Evolutionary conservation across 2,329 filamentous ascomycete genomes (phyloP).

Genomic region (Epichloe bromicola): DNA sequence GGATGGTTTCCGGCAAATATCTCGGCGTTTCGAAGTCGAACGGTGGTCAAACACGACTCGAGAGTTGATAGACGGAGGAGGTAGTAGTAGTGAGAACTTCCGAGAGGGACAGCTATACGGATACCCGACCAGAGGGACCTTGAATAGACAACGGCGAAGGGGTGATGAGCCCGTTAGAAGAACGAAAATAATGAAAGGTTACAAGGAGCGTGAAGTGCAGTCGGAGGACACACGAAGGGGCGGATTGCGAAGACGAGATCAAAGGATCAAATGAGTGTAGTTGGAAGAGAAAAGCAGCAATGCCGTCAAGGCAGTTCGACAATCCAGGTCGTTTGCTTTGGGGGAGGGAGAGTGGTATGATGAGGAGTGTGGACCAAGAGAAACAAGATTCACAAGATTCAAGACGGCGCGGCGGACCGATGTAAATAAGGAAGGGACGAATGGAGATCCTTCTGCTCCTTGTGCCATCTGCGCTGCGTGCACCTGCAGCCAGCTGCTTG

Average conservation of each 20-base stretch:
- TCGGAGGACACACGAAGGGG: constrained; percentile 5
- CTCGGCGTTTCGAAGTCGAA: not conserved
- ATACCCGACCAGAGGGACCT: constrained; percentile 1
- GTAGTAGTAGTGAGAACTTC: not conserved
- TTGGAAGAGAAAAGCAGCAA: constrained; percentile 2
- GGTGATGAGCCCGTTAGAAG: not conserved
- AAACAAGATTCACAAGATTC: not conserved
- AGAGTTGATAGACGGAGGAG: not conserved
- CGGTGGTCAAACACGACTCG: not conserved
- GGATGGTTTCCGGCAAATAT: not conserved
- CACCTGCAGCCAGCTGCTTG: not conserved
- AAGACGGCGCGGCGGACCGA: not conserved
- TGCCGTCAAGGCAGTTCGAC: constrained; percentile 7
- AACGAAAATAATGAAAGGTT: not conserved
- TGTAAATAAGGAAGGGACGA: constrained; percentile 4
- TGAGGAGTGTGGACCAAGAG: not conserved
- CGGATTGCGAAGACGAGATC: not conserved
- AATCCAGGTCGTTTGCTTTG: constrained; percentile 5
- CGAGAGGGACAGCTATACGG: not conserved
- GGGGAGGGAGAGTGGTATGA: not conserved
- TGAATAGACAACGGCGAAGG: not conserved
- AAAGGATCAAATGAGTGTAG: constrained; percentile 2
- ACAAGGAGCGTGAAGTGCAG: constrained; percentile 7
- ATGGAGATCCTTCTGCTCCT: not conserved
- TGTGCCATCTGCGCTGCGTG: not conserved